Percentiles rank a stretch among this genome's conserved stretches.
Evolutionary conservation across 108 stramenopile species (phyloP).

Genomic region (Nitzschia palea): DNA sequence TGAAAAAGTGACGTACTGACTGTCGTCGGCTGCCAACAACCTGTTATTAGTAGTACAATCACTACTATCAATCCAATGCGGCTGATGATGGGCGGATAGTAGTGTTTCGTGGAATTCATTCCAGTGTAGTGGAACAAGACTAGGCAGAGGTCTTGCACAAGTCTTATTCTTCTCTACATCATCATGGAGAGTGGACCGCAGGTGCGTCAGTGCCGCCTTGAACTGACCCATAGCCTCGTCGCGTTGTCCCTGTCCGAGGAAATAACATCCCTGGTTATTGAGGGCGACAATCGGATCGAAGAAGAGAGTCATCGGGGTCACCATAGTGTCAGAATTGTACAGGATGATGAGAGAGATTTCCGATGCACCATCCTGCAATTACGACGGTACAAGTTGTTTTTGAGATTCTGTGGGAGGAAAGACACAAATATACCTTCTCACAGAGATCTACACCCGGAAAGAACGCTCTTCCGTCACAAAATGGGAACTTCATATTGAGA

Average conservation of each 20-base stretch:
- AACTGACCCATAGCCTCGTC: neutral
- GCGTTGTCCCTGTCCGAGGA: neutral
- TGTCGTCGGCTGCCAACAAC: neutral
- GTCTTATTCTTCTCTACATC: neutral
- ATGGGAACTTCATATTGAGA: no score
- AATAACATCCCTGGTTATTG: constrained; percentile 6
- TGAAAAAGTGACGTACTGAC: neutral
- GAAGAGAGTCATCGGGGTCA: neutral
- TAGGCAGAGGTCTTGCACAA: neutral
- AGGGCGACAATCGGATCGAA: neutral
- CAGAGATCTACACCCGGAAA: no score
- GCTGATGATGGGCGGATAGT: no score
- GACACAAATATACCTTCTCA: no score
- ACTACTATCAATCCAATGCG: neutral
- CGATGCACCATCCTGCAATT: neutral
- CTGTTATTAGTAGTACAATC: neutral
- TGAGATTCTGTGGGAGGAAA: no score
- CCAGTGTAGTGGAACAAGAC: neutral
- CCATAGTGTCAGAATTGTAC: neutral
- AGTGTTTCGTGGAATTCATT: neutral
- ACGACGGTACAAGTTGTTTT: neutral
- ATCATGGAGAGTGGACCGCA: neutral
- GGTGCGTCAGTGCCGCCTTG: neutral
- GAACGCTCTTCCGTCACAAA: no score
- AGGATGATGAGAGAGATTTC: neutral